These are phyloP conservation scores for Trichoderma sp. DNA, from an alignment of 2,329 filamentous ascomycete genomes.

Conservation along the genomic window DNA sequence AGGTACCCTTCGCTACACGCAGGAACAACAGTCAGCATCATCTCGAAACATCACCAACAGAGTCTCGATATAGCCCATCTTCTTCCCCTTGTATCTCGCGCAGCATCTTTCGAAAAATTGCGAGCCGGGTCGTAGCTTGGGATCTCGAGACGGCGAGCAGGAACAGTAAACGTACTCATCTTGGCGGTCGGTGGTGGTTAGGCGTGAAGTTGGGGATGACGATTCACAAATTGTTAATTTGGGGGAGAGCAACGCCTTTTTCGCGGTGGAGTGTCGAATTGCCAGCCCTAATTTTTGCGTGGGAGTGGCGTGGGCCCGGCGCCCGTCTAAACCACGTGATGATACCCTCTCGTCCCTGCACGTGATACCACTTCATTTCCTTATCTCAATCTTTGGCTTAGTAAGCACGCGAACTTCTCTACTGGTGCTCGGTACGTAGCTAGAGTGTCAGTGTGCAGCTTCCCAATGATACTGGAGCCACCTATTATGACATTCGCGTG, in stretches of 20 bases:
- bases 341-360: conserved; percentile 26
- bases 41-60: background rate
- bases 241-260: conserved; percentile 32
- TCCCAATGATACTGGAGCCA: background rate
- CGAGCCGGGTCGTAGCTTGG: conserved; percentile 3
- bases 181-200: conserved; percentile 54
- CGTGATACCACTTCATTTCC: background rate
- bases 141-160: background rate
- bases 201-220: conserved; percentile 42
- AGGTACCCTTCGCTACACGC: conserved; percentile 57
- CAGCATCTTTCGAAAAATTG: conserved; percentile 7
- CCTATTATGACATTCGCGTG: too few relatives aligned
- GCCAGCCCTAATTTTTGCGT: conserved; percentile 40
- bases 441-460: background rate
- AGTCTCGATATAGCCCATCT: background rate
- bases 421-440: background rate
- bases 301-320: conserved; percentile 28
- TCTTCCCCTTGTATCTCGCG: background rate
- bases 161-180: conserved; percentile 53
- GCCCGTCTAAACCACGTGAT: conserved; percentile 36
- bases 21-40: conserved; percentile 31
- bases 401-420: background rate
- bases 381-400: background rate
- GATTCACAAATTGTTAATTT: conserved; percentile 40
- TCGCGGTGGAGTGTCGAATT: conserved; percentile 41